Evolutionary conservation across 257 asterid genomes (phyloP).

Genomic region (Plantago ovata): DNA sequence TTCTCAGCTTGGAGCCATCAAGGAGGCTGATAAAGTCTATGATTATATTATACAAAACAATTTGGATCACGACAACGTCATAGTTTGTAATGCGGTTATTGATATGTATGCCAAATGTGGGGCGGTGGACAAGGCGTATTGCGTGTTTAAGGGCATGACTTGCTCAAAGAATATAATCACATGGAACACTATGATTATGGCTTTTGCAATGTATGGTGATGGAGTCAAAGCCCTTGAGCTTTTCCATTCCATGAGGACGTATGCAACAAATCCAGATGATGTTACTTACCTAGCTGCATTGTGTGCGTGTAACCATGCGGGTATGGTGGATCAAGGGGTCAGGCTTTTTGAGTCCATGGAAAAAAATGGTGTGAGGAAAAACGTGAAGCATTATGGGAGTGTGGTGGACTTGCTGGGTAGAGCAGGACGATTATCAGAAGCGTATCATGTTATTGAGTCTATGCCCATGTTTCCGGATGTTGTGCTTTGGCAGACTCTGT

Average conservation of each 20-base stretch:
- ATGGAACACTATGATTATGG: slow-evolving; percentile 97
- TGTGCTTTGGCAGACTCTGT: slow-evolving; percentile 86
- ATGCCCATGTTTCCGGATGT: slow-evolving; percentile 63
- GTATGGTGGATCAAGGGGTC: slow-evolving; percentile 89
- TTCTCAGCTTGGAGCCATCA: slow-evolving; percentile 75
- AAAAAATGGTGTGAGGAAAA: slow-evolving; percentile 37
- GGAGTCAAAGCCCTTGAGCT: slow-evolving; percentile 67
- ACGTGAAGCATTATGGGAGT: slow-evolving; percentile 82
- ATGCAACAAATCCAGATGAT: slow-evolving; percentile 44
- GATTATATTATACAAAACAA: slow-evolving; percentile 32
- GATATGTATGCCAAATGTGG: slow-evolving; percentile 94
- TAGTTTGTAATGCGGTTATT: slow-evolving; percentile 75
- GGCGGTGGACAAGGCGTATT: slow-evolving; percentile 54
- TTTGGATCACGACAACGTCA: slow-evolving; percentile 48
- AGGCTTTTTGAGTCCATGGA: slow-evolving; percentile 62
- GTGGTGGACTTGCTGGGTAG: slow-evolving; percentile 85
- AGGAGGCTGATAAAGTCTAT: slow-evolving; percentile 51
- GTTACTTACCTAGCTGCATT: slow-evolving; percentile 70
- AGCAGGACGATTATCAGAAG: slow-evolving; percentile 71
- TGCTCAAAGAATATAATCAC: slow-evolving; percentile 52
- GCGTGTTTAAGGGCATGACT: slow-evolving; percentile 49
- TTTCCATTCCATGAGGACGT: slow-evolving; percentile 34
- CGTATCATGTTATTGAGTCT: slow-evolving; percentile 48
- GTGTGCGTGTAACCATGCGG: slow-evolving; percentile 92
- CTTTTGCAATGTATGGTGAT: slow-evolving; percentile 74